phyloP scores from a whole-genome alignment of 1,284 basidiomycete genomes.

The Neolentinus lepideus region DNA sequence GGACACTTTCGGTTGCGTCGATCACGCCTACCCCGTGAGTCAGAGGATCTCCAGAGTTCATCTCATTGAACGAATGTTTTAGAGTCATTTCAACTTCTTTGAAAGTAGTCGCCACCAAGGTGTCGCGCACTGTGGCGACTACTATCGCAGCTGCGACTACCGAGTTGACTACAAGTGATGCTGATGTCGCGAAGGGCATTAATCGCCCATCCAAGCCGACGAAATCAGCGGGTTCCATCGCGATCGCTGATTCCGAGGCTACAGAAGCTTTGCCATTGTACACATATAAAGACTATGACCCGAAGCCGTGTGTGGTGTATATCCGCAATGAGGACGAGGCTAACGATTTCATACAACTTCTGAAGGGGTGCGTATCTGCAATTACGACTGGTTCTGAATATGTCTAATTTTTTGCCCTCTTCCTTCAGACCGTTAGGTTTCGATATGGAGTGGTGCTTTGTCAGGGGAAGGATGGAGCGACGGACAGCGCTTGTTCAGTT shows the following conservation, averaged over 20 bases:
- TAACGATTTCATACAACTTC: constrained; percentile 28
- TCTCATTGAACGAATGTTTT: background rate
- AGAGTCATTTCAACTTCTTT: background rate
- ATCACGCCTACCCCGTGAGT: background rate
- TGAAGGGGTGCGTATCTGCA: constrained; percentile 29
- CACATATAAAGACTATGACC: constrained; percentile 31
- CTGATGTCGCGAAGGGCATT: too few relatives aligned
- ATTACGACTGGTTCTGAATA: background rate
- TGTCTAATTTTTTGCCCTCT: too few relatives aligned
- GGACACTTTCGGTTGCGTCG: background rate
- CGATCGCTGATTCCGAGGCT: background rate
- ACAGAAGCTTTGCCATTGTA: constrained; percentile 22
- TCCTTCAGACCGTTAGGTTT: too few relatives aligned
- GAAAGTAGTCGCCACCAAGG: background rate
- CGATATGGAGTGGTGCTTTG: background rate
- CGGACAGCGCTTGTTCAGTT: background rate
- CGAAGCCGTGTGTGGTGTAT: constrained; percentile 32
- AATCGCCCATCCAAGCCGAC: background rate
- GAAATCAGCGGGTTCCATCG: background rate
- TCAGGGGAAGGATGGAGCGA: too few relatives aligned
- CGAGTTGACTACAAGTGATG: too few relatives aligned
- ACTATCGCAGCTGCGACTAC: too few relatives aligned
- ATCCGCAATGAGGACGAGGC: constrained; percentile 34
- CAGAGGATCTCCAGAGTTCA: background rate
- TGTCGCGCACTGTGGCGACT: too few relatives aligned